Evolutionary conservation across 1,284 basidiomycete genomes (phyloP).

Genomic region (Ceratobasidium sp.): DNA sequence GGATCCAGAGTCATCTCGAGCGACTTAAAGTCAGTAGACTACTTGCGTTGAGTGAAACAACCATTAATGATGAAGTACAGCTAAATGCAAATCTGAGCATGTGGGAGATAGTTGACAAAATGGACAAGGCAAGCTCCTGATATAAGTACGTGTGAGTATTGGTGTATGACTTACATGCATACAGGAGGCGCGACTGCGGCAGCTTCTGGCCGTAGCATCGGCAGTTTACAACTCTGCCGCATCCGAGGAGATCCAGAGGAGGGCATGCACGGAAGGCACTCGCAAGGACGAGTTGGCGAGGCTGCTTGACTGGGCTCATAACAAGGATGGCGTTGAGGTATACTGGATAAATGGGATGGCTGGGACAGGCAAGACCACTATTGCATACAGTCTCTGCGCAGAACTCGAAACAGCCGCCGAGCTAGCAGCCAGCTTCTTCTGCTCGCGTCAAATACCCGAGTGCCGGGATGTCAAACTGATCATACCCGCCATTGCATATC

Average conservation of each 20-base stretch:
- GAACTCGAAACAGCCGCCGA: not conserved
- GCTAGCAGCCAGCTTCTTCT: slow-evolving; percentile 4
- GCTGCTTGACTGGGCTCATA: not conserved
- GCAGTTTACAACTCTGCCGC: not conserved
- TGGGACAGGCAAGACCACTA: too few species aligned
- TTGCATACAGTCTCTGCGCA: too few species aligned
- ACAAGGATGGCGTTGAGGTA: not conserved
- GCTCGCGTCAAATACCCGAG: not conserved
- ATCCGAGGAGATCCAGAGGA: not conserved
- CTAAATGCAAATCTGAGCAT: not conserved
- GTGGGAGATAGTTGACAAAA: not conserved
- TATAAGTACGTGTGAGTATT: too few species aligned
- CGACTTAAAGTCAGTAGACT: not conserved
- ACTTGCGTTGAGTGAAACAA: not conserved
- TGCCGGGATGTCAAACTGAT: too few species aligned
- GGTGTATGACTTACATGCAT: too few species aligned
- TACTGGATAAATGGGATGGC: slow-evolving; percentile 4
- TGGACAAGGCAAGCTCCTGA: not conserved
- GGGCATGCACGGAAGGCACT: slow-evolving; percentile 6
- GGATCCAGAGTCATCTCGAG: too few species aligned
- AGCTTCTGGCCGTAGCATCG: not conserved
- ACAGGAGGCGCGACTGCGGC: not conserved
- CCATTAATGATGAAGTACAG: not conserved
- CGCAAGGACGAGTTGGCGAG: not conserved
- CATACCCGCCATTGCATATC: too few species aligned